A percentile compares a stretch with the other conserved stretches of the same genome.
phyloP scores from a whole-genome alignment of 495 filamentous ascomycete genomes.

The Friedmanniomyces simplex region DNA sequence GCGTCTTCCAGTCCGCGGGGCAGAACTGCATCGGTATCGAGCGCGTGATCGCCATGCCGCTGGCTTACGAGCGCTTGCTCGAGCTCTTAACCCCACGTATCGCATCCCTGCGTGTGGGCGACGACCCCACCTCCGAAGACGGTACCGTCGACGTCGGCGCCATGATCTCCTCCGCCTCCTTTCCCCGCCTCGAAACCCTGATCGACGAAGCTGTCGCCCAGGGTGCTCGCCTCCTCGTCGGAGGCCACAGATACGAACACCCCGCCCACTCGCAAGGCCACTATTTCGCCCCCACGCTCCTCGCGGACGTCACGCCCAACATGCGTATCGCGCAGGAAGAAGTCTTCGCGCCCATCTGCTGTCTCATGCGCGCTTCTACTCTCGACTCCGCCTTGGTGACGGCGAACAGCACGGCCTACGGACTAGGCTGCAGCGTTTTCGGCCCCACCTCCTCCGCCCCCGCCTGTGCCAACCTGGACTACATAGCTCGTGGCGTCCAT shows the following conservation, averaged over 20 bases:
- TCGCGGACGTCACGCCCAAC: conserved; percentile 59
- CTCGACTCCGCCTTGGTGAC: conserved; percentile 33
- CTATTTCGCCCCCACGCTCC: conserved; percentile 83
- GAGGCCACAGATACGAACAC: conserved; percentile 64
- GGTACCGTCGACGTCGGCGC: conserved; percentile 69
- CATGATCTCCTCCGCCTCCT: conserved; percentile 68
- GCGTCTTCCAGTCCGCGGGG: conserved; percentile 89
- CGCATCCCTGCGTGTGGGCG: conserved; percentile 58
- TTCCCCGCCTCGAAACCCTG: conserved; percentile 46
- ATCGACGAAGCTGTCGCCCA: conserved; percentile 63
- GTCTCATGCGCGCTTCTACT: conserved; percentile 60
- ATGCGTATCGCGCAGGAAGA: conserved; percentile 79
- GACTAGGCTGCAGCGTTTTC: conserved; percentile 50
- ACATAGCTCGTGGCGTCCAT: conserved; percentile 56
- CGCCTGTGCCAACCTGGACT: conserved; percentile 39
- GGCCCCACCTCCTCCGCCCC: conserved; percentile 39
- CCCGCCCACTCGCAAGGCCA: conserved; percentile 63
- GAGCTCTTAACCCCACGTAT: conserved; percentile 61
- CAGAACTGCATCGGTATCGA: conserved; percentile 98
- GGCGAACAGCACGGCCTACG: conserved; percentile 31
- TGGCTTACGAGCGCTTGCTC: conserved; percentile 62
- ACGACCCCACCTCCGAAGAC: conserved; percentile 40
- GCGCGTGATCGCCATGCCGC: conserved; percentile 71
- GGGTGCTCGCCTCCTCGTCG: conserved; percentile 71
- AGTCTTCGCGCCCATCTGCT: conserved; percentile 83